Evolutionary conservation across 2,329 filamentous ascomycete species (phyloP).

Genomic region (Fusarium denticulatum): DNA sequence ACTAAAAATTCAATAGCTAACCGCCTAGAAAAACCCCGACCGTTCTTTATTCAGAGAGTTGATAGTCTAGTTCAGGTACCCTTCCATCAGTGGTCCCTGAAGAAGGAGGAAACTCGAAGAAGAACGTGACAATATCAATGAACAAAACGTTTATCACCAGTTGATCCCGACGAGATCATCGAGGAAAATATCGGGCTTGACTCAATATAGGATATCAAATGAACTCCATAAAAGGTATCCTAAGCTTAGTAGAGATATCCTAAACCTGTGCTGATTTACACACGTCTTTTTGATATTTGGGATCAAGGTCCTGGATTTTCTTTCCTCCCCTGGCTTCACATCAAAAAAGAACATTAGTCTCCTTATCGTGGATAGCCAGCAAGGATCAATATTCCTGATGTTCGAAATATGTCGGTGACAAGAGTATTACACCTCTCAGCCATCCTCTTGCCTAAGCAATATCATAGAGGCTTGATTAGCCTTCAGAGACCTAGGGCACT

Average conservation of each 20-base stretch:
- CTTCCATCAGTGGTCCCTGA: background rate
- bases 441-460: background rate
- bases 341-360: background rate
- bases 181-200: background rate
- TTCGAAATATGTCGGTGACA: background rate
- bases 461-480: background rate
- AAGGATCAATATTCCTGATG: background rate
- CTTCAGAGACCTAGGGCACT: background rate
- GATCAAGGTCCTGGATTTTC: background rate
- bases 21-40: background rate
- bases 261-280: background rate
- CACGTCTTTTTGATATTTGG: background rate
- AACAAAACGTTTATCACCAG: background rate
- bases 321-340: background rate
- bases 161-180: background rate
- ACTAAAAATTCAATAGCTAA: background rate
- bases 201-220: background rate
- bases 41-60: background rate
- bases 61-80: background rate
- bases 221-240: background rate
- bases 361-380: background rate
- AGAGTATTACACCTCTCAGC: background rate
- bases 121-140: background rate
- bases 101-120: background rate
- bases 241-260: background rate